These are phyloP conservation scores for Trametes hirsuta DNA, from an alignment of 1,284 basidiomycete species.

Conservation along the genomic window DNA sequence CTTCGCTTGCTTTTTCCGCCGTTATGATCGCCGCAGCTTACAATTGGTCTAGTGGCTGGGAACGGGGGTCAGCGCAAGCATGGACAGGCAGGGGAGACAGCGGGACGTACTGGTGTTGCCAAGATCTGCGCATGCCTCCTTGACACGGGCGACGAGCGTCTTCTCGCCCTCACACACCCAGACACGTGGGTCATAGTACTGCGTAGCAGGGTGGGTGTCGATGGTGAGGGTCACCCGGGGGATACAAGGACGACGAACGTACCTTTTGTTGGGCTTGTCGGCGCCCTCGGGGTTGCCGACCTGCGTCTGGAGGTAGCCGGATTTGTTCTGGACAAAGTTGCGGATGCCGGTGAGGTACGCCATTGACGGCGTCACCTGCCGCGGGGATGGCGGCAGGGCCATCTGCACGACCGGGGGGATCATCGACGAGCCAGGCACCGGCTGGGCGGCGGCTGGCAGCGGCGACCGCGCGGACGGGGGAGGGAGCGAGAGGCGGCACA, in stretches of 20 bases:
- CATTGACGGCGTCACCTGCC: conserved; percentile 8
- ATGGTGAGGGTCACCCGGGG: background rate
- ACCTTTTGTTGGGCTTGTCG: conserved; percentile 99
- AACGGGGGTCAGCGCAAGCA: background rate
- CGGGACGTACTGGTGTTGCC: conserved; percentile 66
- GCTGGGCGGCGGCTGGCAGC: background rate
- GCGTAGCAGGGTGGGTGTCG: background rate
- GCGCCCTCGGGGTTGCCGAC: conserved; percentile 93
- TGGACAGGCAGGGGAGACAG: background rate
- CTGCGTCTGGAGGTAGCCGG: conserved; percentile 85
- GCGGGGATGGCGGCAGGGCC: background rate
- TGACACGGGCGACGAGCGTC: conserved; percentile 87
- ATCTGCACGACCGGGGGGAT: background rate
- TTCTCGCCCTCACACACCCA: conserved; percentile 99
- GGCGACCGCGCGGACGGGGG: background rate
- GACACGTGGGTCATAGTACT: conserved; percentile 93
- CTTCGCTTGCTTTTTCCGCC: background rate
- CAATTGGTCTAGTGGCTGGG: conserved; percentile 15
- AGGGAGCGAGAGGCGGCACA: background rate
- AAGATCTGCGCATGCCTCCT: conserved; percentile 90
- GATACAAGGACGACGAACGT: background rate
- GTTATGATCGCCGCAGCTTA: background rate
- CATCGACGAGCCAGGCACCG: background rate
- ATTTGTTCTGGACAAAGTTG: conserved; percentile 85
- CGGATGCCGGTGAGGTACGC: conserved; percentile 92